Percentiles rank a stretch among this genome's conserved stretches.
These are phyloP conservation scores for Clavispora asparagi DNA, from an alignment of 805 yeast species.

Conservation along the genomic window DNA sequence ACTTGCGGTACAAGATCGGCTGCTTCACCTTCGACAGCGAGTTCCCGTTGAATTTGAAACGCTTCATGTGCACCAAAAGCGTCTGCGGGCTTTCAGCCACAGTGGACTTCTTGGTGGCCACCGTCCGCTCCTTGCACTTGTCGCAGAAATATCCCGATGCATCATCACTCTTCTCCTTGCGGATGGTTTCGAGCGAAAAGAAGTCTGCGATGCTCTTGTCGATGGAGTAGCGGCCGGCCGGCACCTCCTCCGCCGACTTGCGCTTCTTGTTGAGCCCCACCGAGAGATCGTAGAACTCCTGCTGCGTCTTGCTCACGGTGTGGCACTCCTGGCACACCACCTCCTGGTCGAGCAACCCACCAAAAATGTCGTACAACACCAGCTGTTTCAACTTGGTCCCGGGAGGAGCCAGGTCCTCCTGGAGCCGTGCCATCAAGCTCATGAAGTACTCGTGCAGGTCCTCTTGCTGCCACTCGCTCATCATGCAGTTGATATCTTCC, in stretches of 20 bases:
- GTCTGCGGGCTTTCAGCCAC: constrained; percentile 86
- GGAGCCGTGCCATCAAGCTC: constrained; percentile 83
- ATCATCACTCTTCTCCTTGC: constrained; percentile 59
- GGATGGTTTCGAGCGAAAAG: constrained; percentile 76
- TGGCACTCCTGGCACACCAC: constrained; percentile 82
- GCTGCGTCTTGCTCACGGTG: constrained; percentile 80
- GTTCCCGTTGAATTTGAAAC: constrained; percentile 83
- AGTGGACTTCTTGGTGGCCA: constrained; percentile 70
- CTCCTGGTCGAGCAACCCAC: constrained; percentile 79
- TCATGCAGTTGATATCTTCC: constrained; percentile 88
- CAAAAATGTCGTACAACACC: constrained; percentile 87
- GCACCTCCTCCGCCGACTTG: background rate
- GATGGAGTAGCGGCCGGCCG: constrained; percentile 48
- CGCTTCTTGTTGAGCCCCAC: constrained; percentile 55
- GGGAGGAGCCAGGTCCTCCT: constrained; percentile 88
- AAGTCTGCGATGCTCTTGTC: constrained; percentile 74
- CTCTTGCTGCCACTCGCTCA: constrained; percentile 97
- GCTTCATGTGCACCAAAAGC: constrained; percentile 76
- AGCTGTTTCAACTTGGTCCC: constrained; percentile 80
- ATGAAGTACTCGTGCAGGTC: constrained; percentile 96
- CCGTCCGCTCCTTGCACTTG: constrained; percentile 69
- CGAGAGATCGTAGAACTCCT: constrained; percentile 90
- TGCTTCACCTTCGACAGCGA: constrained; percentile 83
- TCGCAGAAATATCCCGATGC: constrained; percentile 81
- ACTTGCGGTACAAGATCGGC: constrained; percentile 74